phyloP scores from a whole-genome alignment of 805 yeast genomes.

The Candida sonorensis region DNA sequence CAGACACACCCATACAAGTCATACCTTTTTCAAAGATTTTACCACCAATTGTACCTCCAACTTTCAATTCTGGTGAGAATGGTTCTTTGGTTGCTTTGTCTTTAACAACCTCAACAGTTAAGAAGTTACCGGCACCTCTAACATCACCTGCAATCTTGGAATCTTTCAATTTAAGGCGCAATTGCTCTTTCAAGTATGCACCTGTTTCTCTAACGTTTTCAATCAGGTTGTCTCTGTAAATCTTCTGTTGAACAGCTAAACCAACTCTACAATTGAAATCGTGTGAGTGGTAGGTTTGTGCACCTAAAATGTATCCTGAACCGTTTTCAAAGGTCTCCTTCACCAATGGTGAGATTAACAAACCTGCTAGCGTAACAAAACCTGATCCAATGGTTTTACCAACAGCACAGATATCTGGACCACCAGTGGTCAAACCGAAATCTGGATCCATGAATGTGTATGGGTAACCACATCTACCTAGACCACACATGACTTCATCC shows the following conservation, averaged over 20 bases:
- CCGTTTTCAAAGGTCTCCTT: conserved; percentile 32
- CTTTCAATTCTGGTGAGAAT: conserved; percentile 30
- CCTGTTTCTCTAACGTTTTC: conserved; percentile 40
- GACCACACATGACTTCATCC: conserved; percentile 55
- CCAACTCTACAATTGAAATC: conserved; percentile 42
- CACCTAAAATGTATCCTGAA: conserved; percentile 34
- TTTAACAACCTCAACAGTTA: conserved; percentile 52
- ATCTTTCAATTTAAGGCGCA: conserved; percentile 30
- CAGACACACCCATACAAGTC: conserved; percentile 39
- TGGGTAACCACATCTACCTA: conserved; percentile 41
- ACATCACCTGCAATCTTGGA: conserved; percentile 46
- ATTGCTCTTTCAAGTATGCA: conserved; percentile 31
- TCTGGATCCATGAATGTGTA: conserved; percentile 40
- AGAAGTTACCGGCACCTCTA: conserved; percentile 58
- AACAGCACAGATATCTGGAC: conserved; percentile 42
- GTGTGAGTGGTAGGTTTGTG: conserved; percentile 47
- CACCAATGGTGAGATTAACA: conserved; percentile 34
- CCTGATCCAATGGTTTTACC: conserved; percentile 48
- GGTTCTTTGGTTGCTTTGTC: conserved; percentile 46
- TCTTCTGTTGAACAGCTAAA: conserved; percentile 38
- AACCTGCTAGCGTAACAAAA: conserved; percentile 42
- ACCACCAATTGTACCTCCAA: conserved; percentile 30
- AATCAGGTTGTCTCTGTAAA: conserved; percentile 26
- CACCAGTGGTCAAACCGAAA: conserved; percentile 32
- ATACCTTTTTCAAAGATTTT: conserved; percentile 38